Base-by-base conservation (phyloP, 768 basidiomycete genomes). In the Hirschioporus abietinus region DNA sequence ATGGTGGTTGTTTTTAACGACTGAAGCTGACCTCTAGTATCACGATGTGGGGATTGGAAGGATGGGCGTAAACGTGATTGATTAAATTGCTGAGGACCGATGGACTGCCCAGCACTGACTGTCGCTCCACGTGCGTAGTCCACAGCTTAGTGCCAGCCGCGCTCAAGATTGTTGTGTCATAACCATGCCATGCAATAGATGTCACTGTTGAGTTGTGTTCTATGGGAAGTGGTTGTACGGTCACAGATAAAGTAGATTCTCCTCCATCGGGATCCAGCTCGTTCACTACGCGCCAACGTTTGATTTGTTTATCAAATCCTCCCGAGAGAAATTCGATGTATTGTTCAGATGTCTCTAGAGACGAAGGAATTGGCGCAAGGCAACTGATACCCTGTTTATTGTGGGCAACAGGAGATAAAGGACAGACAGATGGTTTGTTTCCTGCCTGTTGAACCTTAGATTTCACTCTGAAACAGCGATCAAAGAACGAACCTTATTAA, bases 31-130 rank as follows among this genome's bases (percentile, higher is more conserved):
- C 84, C 79, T 87, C 84, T 25, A 85, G 73, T 58, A 83, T 73
- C 23, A 80, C 77, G 65, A 86, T 68, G 65, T 78, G 73, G n/a
- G 75, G 73, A 60, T 71, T 65, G 34, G 83, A 77, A 57, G 80
- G 81, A 67, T 83, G 79, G 26, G 80, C 71, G 69, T 85, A 83
- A 63, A 85, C 78, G 64, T 84, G 83, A 65, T 77, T 73, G 26
- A 83, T 73, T 15, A 67, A 71, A 66, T 81, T 79, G 35, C 77
- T 82, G 67, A 82, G 71, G 23, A 71, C 74, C 60, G 76, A 74
- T 15, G 72, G 68, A 63, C 68, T 68, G 42, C 42, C 42, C n/a
- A 76, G 70, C 61, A 72, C 72, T 35, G 69, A 70, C 60, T 74
- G 71, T 65, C 80, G 77, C 67, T 73, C 75, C 67, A 86, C 72